Evolutionary conservation across 2,329 filamentous ascomycete species (phyloP), one percentile per base, ranked within the genome.

Genomic region (Aspergillus udagawae): DNA sequence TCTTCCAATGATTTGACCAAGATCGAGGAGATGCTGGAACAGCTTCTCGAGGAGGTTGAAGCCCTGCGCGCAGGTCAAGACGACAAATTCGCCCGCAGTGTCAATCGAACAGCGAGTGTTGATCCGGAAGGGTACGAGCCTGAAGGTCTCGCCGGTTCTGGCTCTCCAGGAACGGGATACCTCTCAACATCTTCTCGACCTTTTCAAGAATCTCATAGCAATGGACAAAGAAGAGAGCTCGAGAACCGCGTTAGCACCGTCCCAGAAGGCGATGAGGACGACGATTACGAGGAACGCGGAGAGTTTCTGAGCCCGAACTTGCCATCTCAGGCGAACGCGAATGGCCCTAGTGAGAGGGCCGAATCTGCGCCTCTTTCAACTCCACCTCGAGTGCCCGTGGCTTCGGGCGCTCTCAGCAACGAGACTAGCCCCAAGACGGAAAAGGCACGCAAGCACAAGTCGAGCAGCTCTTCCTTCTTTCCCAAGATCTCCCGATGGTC

Each of bases 401-500:
- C 70, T 28, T 69, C 70, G 9, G 75, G 75, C 45, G 72, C 84
- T 74, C 61, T 82, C 72, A 92, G 90, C 76, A 87, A 86, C 55
- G 92, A 95, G 60, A 90, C 92, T 60, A 96, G 91, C 0, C 90
- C 91, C 10, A 82, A 75, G 62, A 77, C 73, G 23, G 88, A 91
- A 5, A 91, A 90, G 75, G 83, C 85, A 60, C 90, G 89, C 73
- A 97, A 96, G 77, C 90, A 95, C 77, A 96, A 96, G 73, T 93
- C 91, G 1, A 89, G 84, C 69, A 86, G 86, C 57, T 94, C 91
- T 0, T 91, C 90, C 0, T 81, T 86, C 80, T 89, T 96, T 60
- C 92, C 92, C 25, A 97, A 96, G 78, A 92, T 96, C 61, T 97
- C 94, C 5, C 86, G 94, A 47, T 99, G 94, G 94, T 97, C 93